Evolutionary conservation across 225 moss, liverwort and hornwort species (phyloP).

Genomic region (Antitrichia curtipendula): DNA sequence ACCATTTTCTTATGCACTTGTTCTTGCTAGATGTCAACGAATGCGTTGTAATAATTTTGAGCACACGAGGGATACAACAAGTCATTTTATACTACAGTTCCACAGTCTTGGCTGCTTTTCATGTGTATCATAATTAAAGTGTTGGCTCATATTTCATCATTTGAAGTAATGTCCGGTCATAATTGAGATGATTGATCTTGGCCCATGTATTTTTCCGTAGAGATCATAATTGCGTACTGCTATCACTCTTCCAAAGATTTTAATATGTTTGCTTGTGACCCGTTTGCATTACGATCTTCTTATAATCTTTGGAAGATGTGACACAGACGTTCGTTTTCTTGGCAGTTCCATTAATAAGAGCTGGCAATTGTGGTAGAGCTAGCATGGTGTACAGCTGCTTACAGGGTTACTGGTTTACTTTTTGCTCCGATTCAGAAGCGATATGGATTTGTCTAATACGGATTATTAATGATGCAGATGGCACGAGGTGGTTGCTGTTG

Average conservation of each 20-base stretch:
- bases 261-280: neutral
- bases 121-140: neutral
- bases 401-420: neutral
- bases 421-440: neutral
- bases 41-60: neutral
- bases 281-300: neutral
- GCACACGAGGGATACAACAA: neutral
- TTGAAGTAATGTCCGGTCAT: neutral
- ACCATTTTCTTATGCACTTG: neutral
- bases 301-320: neutral
- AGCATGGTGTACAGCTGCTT: neutral
- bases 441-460: neutral
- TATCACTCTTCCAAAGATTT: neutral
- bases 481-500: conserved; percentile 53
- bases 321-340: neutral
- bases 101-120: neutral
- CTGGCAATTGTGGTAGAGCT: neutral
- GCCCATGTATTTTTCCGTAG: neutral
- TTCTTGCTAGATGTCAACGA: neutral
- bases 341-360: neutral
- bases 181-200: neutral
- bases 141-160: neutral
- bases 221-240: neutral
- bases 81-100: neutral
- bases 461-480: conserved; percentile 26